Evolutionary conservation across 2,329 filamentous ascomycete species (phyloP).

Genomic region (Knufia petricola): DNA sequence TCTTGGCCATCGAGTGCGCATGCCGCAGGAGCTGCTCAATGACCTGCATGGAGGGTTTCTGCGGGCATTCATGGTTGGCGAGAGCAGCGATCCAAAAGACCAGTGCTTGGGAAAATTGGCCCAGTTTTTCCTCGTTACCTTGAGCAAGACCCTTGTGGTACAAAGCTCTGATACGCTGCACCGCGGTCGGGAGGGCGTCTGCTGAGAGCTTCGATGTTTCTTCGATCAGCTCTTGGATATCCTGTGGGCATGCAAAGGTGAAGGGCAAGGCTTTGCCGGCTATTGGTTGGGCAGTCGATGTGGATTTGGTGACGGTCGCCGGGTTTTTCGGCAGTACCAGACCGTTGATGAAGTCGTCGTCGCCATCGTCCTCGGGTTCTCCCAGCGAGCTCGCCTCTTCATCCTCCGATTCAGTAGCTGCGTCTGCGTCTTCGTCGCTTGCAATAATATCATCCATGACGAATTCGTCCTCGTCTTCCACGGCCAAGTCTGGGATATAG

Average conservation of each 20-base stretch:
- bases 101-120: slow-evolving; percentile 41
- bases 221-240: slow-evolving; percentile 61
- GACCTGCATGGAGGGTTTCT: slow-evolving; percentile 52
- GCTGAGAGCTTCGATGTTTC: slow-evolving; percentile 53
- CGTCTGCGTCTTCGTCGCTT: slow-evolving; percentile 54
- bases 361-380: slow-evolving; percentile 47
- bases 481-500: slow-evolving; percentile 46
- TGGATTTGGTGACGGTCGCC: slow-evolving; percentile 12
- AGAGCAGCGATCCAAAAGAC: slow-evolving; percentile 51
- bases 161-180: slow-evolving; percentile 84
- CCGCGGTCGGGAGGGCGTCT: slow-evolving; percentile 61
- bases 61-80: slow-evolving; percentile 34
- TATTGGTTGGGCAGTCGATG: slow-evolving; percentile 46
- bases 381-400: slow-evolving; percentile 49
- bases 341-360: slow-evolving; percentile 65
- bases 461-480: slow-evolving; percentile 94
- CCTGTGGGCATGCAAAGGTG: slow-evolving; percentile 76
- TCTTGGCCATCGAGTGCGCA: slow-evolving; percentile 83
- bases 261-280: slow-evolving; percentile 58
- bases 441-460: slow-evolving; percentile 81
- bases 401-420: slow-evolving; percentile 33
- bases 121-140: slow-evolving; percentile 75
- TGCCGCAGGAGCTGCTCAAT: slow-evolving; percentile 78
- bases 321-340: slow-evolving; percentile 39
- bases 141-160: slow-evolving; percentile 79